phyloP scores from a whole-genome alignment of 2,329 filamentous ascomycete genomes.

The Beauveria scarabaeidicola region DNA sequence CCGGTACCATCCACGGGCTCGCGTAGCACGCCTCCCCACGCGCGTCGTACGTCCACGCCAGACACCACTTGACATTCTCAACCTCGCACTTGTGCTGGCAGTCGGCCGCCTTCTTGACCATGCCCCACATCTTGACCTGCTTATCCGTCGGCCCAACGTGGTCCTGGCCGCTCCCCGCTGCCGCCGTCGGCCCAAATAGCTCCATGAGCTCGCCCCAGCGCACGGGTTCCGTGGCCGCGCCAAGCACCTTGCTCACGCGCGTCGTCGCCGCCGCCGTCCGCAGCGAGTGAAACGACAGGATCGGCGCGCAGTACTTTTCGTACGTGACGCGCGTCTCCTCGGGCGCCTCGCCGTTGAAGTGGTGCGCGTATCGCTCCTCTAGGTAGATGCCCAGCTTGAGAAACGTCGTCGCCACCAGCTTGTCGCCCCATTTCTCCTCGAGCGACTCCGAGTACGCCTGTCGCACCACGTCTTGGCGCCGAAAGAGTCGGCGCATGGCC shows the following conservation, averaged over 20 bases:
- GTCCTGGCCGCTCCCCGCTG: conserved; percentile 29
- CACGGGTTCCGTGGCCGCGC: conserved; percentile 29
- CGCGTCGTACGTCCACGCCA: conserved; percentile 45
- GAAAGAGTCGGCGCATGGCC: conserved; percentile 39
- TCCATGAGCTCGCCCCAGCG: conserved; percentile 44
- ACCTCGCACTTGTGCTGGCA: conserved; percentile 36
- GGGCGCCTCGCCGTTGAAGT: conserved; percentile 49
- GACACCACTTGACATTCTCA: conserved; percentile 28
- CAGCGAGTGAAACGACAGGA: conserved; percentile 46
- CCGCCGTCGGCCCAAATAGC: conserved; percentile 32
- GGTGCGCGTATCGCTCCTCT: conserved; percentile 43
- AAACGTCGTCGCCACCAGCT: conserved; percentile 43
- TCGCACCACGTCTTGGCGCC: conserved; percentile 32
- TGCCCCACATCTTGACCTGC: conserved; percentile 27
- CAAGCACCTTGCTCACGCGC: conserved; percentile 33
- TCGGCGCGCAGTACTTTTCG: conserved; percentile 45
- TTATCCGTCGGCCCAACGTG: conserved; percentile 44
- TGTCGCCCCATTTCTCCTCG: conserved; percentile 45
- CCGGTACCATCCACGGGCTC: conserved; percentile 43
- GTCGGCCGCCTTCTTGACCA: conserved; percentile 30
- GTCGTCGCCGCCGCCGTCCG: conserved; percentile 37
- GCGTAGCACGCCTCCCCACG: conserved; percentile 31
- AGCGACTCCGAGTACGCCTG: conserved; percentile 39
- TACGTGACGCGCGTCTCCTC: conserved; percentile 38
- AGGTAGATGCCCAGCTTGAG: conserved; percentile 47